Evolutionary conservation across 2,329 filamentous ascomycete species (phyloP).

Genomic region (Daldinia eschscholtzii): DNA sequence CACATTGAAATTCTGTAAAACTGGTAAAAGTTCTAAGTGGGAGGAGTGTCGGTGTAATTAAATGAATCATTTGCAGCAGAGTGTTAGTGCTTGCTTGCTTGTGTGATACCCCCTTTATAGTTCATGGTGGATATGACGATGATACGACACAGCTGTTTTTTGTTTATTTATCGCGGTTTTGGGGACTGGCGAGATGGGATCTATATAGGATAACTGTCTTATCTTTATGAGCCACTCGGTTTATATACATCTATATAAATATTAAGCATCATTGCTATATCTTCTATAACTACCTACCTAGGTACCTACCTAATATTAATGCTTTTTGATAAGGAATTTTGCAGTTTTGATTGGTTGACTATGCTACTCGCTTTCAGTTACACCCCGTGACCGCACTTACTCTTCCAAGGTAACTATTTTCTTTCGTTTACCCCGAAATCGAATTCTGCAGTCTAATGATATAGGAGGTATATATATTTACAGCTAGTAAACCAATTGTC

Average conservation of each 20-base stretch:
- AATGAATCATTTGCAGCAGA: constrained; percentile 7
- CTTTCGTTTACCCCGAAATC: too few species aligned
- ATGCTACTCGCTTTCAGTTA: too few species aligned
- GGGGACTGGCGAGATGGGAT: neutral
- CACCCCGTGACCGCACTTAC: too few species aligned
- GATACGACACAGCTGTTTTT: neutral
- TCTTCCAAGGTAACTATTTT: too few species aligned
- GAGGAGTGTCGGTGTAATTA: constrained; percentile 1
- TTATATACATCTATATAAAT: neutral
- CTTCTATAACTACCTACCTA: neutral
- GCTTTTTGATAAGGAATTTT: too few species aligned
- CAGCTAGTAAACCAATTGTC: too few species aligned
- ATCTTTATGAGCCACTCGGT: neutral
- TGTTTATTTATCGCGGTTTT: constrained; percentile 1
- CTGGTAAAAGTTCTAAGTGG: neutral
- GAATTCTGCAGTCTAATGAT: too few species aligned
- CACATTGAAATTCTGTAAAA: neutral
- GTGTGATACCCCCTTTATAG: constrained; percentile 16
- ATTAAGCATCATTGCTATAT: neutral
- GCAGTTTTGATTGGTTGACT: too few species aligned
- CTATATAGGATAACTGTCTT: neutral
- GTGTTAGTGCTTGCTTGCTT: constrained; percentile 10
- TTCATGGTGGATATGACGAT: constrained; percentile 11
- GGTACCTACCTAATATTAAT: too few species aligned
- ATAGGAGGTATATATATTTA: too few species aligned